Evolutionary conservation across 257 asterid species (phyloP).

Genomic region (Gentiana straminea): DNA sequence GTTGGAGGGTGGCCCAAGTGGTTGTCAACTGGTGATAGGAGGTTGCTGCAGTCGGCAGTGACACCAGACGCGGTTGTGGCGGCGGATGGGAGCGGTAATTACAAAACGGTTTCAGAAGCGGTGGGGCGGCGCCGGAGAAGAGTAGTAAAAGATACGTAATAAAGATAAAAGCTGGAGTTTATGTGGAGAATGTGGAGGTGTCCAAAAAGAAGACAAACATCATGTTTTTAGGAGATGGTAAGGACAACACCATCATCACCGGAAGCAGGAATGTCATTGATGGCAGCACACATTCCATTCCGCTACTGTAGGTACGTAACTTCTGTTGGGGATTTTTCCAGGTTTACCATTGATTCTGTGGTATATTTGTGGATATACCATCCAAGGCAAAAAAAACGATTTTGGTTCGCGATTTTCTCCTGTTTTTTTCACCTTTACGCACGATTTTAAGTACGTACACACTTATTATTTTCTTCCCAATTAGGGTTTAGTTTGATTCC

Average conservation of each 20-base stretch:
- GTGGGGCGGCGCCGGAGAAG: slow-evolving; percentile 70
- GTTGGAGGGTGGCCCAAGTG: slow-evolving; percentile 54
- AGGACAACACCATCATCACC: slow-evolving; percentile 60
- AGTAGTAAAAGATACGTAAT: slow-evolving; percentile 51
- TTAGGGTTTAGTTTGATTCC: too few relatives aligned
- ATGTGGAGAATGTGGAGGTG: slow-evolving; percentile 73
- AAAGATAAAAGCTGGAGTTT: slow-evolving; percentile 63
- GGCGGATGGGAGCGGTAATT: slow-evolving; percentile 77
- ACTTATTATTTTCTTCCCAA: too few relatives aligned
- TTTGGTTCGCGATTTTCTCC: too few relatives aligned
- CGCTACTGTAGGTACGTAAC: slow-evolving; percentile 70
- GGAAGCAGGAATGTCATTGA: slow-evolving; percentile 49
- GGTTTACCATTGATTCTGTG: too few relatives aligned
- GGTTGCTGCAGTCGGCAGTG: slow-evolving; percentile 61
- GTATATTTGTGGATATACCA: too few relatives aligned
- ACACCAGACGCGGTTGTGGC: slow-evolving; percentile 66
- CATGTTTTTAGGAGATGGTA: slow-evolving; percentile 84
- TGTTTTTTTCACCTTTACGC: not conserved
- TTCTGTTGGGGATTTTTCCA: not conserved
- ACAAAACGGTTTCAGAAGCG: slow-evolving; percentile 57
- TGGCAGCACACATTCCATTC: slow-evolving; percentile 74
- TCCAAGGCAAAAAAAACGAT: too few relatives aligned
- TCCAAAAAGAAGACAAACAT: slow-evolving; percentile 44
- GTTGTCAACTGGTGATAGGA: slow-evolving; percentile 68
- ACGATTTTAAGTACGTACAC: too few relatives aligned